Evolutionary conservation across 192 early-diverging fungal genomes (phyloP), one percentile per base, ranked within the genome.

Genomic region (Backusella liffmaniae): DNA sequence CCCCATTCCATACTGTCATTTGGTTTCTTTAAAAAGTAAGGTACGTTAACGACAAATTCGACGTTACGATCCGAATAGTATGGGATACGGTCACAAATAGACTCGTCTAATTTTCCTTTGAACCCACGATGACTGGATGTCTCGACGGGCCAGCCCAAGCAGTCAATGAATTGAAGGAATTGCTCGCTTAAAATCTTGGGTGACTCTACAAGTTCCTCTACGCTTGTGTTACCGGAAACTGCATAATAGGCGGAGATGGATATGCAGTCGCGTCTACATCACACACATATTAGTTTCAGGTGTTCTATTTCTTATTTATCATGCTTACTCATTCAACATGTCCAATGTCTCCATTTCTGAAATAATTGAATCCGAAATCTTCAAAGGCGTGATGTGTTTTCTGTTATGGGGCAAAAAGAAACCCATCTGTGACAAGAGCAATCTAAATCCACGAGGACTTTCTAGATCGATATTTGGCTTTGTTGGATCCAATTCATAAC

Each of bases 1-100:
- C 65, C 66, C 67, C 56, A 71, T 18, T 66, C 49, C 23, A 46
- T 30, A 16, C 77, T 35, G 26, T 53, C 59, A 29, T 62, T 62
- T 10, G 80, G 79, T 30, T 44, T 26, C 4, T 76, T 42, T 51
- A 92, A 81, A 46, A 89, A 75, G 70, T 94, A 92, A 16, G 94
- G 94, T 2, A 85, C 82, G 77, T 92, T 88, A 72, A 94, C 93
- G 36, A 94, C 84, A 41, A 92, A 86, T 76, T 95, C 93, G 15
- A 84, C 77, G 10, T 78, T 87, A 21, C 89, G 78, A 65, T 89
- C 88, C 1, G 92, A 90, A 79, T 86, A 95, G 77, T 95, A 95
- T 0, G 91, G 89, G 0, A 89, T 84, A 3, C 88, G 89, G 35
- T 85, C 80, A 73, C 91, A 93, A 7, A 86, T 66, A 4, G 78